These are phyloP conservation scores for Cerioporus squamosus DNA, from an alignment of 1,284 basidiomycete genomes.

Conservation along the genomic window DNA sequence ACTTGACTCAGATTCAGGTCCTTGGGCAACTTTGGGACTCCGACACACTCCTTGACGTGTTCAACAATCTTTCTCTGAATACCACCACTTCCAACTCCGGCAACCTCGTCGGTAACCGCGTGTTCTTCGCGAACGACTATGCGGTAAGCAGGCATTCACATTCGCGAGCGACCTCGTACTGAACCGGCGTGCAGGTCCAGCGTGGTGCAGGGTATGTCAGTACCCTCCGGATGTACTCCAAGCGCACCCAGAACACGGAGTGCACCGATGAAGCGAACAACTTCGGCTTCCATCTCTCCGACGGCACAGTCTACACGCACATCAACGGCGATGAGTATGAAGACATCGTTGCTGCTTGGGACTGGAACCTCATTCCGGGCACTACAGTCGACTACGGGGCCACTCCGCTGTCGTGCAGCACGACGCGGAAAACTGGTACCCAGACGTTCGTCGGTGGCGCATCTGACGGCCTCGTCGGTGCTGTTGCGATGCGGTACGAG, in stretches of 20 bases:
- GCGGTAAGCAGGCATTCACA: slow-evolving; percentile 47
- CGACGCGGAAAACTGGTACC: slow-evolving; percentile 47
- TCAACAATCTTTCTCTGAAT: slow-evolving; percentile 43
- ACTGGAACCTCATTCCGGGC: slow-evolving; percentile 74
- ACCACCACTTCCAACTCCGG: slow-evolving; percentile 59
- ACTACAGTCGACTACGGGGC: slow-evolving; percentile 65
- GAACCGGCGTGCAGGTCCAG: slow-evolving; percentile 47
- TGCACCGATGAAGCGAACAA: slow-evolving; percentile 68
- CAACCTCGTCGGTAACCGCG: slow-evolving; percentile 60
- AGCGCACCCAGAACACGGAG: slow-evolving; percentile 65
- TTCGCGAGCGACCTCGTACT: neutral
- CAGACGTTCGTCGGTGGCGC: slow-evolving; percentile 68
- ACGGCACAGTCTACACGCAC: slow-evolving; percentile 68
- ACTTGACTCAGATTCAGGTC: slow-evolving; percentile 54
- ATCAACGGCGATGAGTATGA: slow-evolving; percentile 68
- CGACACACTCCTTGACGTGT: slow-evolving; percentile 45
- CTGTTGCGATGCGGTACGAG: slow-evolving; percentile 63
- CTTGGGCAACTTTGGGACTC: slow-evolving; percentile 60
- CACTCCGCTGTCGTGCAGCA: slow-evolving; percentile 51
- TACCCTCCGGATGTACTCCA: slow-evolving; percentile 69
- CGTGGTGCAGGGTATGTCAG: slow-evolving; percentile 64
- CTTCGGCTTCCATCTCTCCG: slow-evolving; percentile 70
- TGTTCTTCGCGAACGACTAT: slow-evolving; percentile 72
- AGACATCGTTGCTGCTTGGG: slow-evolving; percentile 70
- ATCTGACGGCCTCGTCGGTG: slow-evolving; percentile 56